Evolutionary conservation across 495 filamentous ascomycete species (phyloP), one percentile per base, ranked within the genome.

Genomic region (Barbatosphaeria neglecta): DNA sequence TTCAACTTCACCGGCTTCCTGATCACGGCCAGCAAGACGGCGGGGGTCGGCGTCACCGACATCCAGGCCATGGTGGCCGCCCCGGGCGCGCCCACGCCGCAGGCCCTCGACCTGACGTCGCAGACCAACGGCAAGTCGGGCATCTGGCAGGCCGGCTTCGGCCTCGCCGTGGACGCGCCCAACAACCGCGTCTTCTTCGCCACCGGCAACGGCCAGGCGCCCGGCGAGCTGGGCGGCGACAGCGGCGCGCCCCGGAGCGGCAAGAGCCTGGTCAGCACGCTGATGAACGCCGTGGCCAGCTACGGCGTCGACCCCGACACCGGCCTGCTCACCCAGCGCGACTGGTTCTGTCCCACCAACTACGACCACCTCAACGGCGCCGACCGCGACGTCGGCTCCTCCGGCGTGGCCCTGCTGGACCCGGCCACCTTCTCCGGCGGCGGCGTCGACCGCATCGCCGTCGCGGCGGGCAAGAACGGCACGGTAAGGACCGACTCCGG

Each of bases 1-100:
- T 73, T 59, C 52, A 72, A 73, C 45, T 70, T 67, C 37, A 73
- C 69, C 3, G 69, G 69, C 22, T 70, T 63, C 54, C 52, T 73
- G 19, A 41, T 52, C 33, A 52, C 40, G 9, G 63, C 70, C 16
- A 67, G 70, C 11, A 72, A 64, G 58, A 66, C 56, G 0, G 63
- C 59, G 31, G 72, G 68, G 9, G 47, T 60, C 13, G 31, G 31
- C 22, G 55, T 75, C 7, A 63, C 65, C 3, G 57, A 37, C 22
- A 31, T 59, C 38, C 44, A 48, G 20, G 64, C 69, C 3, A 71
- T 58, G 46, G 58, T 68, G 52, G 63, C 61, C 22, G 55, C 61
- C 0, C 50, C 50, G 16, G 55, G 49, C 15, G 59, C 57, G 1
- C 54, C 58, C 1, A 56, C 55, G 15, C 50, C 50, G 4, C 40